phyloP scores from a whole-genome alignment of 202 grass and related monocot species.

The Panicum virgatum region DNA sequence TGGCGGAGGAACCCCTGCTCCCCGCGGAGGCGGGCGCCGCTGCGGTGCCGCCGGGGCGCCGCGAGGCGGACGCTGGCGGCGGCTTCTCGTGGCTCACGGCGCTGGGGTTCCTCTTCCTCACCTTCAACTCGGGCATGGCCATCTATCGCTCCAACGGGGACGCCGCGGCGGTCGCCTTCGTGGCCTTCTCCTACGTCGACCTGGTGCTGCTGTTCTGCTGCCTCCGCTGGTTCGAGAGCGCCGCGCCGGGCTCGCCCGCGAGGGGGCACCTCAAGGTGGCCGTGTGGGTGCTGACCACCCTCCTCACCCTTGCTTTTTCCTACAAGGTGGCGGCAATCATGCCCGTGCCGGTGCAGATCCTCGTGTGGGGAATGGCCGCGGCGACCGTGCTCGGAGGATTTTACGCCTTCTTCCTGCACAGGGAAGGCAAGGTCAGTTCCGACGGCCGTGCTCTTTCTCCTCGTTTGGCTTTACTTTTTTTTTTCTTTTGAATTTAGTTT shows the following conservation, averaged over 20 bases:
- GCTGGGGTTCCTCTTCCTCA: constrained; percentile 44
- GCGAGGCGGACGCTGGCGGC: neutral
- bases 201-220: neutral
- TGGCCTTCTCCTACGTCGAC: neutral
- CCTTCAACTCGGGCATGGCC: constrained; percentile 31
- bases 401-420: neutral
- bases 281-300: neutral
- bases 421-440: neutral
- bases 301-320: neutral
- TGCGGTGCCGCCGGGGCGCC: too few relatives aligned
- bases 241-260: neutral
- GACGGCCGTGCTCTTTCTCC: neutral
- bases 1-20: too few relatives aligned
- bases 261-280: neutral
- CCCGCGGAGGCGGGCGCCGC: too few relatives aligned
- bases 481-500: too few relatives aligned
- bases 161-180: neutral
- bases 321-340: neutral
- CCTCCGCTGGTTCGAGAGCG: neutral
- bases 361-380: neutral
- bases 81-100: constrained; percentile 15
- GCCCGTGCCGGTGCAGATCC: neutral
- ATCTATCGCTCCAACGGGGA: constrained; percentile 34
- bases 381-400: neutral
- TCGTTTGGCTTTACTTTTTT: too few relatives aligned